Evolutionary conservation across 2,329 filamentous ascomycete genomes (phyloP).

Genomic region (Helotiales sp.): DNA sequence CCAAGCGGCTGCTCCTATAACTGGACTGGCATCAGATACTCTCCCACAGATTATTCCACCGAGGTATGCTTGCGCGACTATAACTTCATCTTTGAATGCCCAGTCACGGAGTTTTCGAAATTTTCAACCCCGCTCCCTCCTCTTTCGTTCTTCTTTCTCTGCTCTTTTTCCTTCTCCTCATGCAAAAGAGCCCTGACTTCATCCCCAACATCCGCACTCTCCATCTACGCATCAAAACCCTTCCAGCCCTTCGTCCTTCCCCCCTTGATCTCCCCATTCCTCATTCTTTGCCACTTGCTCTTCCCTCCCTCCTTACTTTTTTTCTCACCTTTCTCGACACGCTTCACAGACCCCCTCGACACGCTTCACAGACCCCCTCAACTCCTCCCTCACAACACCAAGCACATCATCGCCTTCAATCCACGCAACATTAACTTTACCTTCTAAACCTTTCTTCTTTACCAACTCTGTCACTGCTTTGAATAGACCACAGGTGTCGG

Average conservation of each 20-base stretch:
- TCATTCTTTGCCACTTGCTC: constrained; percentile 30
- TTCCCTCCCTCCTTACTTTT: background rate
- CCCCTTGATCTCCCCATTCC: constrained; percentile 47
- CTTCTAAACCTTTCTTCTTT: constrained; percentile 1
- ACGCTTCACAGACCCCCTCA: background rate
- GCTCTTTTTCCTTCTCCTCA: background rate
- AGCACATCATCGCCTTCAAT: constrained; percentile 52
- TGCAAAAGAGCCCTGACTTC: constrained; percentile 11
- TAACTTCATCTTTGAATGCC: constrained; percentile 26
- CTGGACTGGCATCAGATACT: constrained; percentile 51
- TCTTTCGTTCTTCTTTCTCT: constrained; percentile 25
- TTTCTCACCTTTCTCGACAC: background rate
- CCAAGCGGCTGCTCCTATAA: constrained; percentile 47
- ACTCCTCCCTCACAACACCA: constrained; percentile 33
- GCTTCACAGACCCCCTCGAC: background rate
- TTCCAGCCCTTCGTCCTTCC: constrained; percentile 37
- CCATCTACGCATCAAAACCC: constrained; percentile 42
- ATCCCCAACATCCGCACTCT: constrained; percentile 39
- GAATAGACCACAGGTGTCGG: constrained; percentile 49
- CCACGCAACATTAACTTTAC: constrained; percentile 49
- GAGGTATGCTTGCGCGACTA: constrained; percentile 47
- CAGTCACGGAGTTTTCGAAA: constrained; percentile 31
- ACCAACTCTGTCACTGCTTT: constrained; percentile 46
- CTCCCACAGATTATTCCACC: constrained; percentile 53
- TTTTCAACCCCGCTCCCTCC: background rate